Base-by-base conservation (phyloP, 345 rosid genomes). In the Citrus unshiu region DNA sequence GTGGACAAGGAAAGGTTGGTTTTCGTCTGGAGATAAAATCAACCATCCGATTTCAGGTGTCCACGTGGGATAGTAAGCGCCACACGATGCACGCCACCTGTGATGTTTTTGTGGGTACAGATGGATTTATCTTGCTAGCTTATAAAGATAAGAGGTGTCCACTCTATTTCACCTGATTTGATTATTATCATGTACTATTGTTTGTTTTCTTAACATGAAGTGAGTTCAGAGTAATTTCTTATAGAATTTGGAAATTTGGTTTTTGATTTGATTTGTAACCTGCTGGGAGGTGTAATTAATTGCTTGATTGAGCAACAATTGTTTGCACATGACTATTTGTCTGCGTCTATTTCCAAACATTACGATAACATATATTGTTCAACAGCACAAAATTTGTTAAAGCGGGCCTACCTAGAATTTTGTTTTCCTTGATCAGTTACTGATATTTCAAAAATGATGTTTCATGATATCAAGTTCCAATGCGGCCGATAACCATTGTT, bases 51-150 rank as follows among this genome's bases (percentile, higher is more conserved):
- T 95, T 95, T 74, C 90, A 87, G 89, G 90, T 95, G 81, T 88
- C 82, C 67, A 70, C 89, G 80, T 95, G 97, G 97, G 80, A 65
- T 6, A 91, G 89, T 60, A 85, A 87, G 77, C 81, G 49, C 81
- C 98, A 92, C 65, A 85, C 79, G 84, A 78, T 92, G 95, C 90
- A 90, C 67, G 93, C 91, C 34, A 86, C 65, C 54, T 92, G 99
- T 78, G 78, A 82, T 7, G 77, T 87, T 34, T 80, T 72, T 0
- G 92, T 95, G n/a, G 95, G 91, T 21, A 78, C 89, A 7, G 90
- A 95, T 83, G 99, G 99, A 6, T 34, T 25, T 43, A 83, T 95
- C 79, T 80, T 89, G 87, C 83, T 84, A 3, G 70, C 22, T 63
- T 90, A 73, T 18, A 88, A 77, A 78, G 80, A 90, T 40, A 87